Evolutionary conservation across 441 rosid species (phyloP), one percentile per base, ranked within the genome.

Genomic region (Erysimum cheiri): DNA sequence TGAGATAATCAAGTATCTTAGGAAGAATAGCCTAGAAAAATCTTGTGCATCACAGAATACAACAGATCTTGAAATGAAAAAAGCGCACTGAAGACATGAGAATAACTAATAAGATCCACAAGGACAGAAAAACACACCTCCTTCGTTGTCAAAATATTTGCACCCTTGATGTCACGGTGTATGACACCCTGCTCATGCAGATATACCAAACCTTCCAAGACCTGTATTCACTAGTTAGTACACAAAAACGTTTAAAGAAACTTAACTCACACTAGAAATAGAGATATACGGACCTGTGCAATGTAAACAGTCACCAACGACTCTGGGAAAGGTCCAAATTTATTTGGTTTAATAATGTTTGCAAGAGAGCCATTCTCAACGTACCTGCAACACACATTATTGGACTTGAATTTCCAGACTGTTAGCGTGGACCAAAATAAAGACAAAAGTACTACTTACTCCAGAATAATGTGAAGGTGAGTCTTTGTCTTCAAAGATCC

Each of bases 301-400:
- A 96, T 96, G 81, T 93, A 96, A 76, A 93, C 89, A 70, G 96
- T 92, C 77, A 96, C 99, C 85, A 96, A 77, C 7, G 97, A 89
- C 73, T 96, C 99, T 28, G 99, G 99, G 73, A 96, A 89, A 65
- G 99, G 99, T 69, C 99, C 98, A 78, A 96, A 96, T 70, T 93
- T 96, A 79, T 93, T 96, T 69, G 99, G 99, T 86, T 93, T 96
- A 61, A 96, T 93, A 66, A 96, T 96, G 80, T 93, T 96, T 44
- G 99, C 99, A 73, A 96, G 97, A 12, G 99, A 96, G 50, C 99
- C 99, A 83, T 96, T 96, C 87, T 96, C 99, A 75, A 91, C 99
- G 44, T 93, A 93, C 86, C 99, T 96, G 77, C 39, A 78, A 62
- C 24, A 69, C 78, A 64, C 58, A 75, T 62, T 32, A 74, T 52